These are phyloP conservation scores for Lasiodiplodia sp. DNA, from an alignment of 2,329 filamentous ascomycete genomes.

Conservation along the genomic window DNA sequence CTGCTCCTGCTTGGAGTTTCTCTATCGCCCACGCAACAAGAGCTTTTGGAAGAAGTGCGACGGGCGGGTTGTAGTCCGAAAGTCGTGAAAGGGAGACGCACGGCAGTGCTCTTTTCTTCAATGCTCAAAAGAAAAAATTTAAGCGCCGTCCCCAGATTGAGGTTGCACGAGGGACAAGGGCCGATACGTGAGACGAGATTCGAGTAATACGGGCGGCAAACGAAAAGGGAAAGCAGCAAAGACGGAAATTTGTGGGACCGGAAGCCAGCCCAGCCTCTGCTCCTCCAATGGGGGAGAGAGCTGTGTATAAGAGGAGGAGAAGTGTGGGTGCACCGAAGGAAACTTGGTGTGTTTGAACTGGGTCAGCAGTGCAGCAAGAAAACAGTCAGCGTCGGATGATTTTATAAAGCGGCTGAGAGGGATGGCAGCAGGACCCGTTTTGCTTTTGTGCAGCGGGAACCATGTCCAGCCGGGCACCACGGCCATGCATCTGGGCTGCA, in stretches of 20 bases:
- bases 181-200: constrained; percentile 24
- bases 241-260: constrained; percentile 9
- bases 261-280: neutral
- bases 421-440: neutral
- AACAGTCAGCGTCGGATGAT: neutral
- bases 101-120: neutral
- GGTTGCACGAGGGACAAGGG: constrained; percentile 21
- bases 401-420: constrained; percentile 10
- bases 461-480: constrained; percentile 7
- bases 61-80: neutral
- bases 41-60: neutral
- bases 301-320: neutral
- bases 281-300: neutral
- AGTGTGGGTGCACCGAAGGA: neutral
- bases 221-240: constrained; percentile 10
- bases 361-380: constrained; percentile 6
- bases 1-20: neutral
- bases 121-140: neutral
- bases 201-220: constrained; percentile 27
- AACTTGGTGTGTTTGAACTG: neutral
- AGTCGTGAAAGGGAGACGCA: neutral
- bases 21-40: neutral
- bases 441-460: constrained; percentile 16
- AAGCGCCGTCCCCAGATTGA: constrained; percentile 18
- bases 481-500: neutral